Percentiles rank a stretch among this genome's conserved stretches.
These are phyloP conservation scores for Crucihimalaya himalaica DNA, from an alignment of 345 rosid species.

Conservation along the genomic window DNA sequence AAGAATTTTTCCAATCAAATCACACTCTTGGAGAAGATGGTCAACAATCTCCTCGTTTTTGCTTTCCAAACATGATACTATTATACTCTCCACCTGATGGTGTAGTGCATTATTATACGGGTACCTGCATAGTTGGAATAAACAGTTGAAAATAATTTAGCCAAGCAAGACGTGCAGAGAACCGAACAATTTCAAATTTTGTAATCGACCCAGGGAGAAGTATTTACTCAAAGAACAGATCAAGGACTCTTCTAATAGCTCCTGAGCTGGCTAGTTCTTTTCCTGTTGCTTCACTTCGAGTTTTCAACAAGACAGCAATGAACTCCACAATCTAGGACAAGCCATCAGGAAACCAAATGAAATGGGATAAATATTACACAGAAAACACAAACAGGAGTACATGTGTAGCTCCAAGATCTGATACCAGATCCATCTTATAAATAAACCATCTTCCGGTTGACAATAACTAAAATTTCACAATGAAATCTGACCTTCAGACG, in stretches of 20 bases:
- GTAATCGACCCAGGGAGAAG: constrained; percentile 25
- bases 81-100: constrained; percentile 90
- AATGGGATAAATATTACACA: constrained; percentile 1
- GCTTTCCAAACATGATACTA: constrained; percentile 77
- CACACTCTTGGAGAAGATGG: constrained; percentile 82
- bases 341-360: not conserved
- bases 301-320: constrained; percentile 80
- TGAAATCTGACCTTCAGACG: constrained; percentile 75
- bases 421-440: not conserved
- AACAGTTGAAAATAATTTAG: constrained; percentile 21
- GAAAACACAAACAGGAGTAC: constrained; percentile 4
- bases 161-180: not conserved
- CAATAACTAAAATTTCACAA: constrained; percentile 12
- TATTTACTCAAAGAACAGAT: constrained; percentile 85
- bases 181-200: constrained; percentile 1
- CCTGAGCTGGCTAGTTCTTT: constrained; percentile 84
- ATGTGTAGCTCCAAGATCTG: constrained; percentile 1
- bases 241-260: constrained; percentile 66
- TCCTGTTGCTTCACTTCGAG: constrained; percentile 79
- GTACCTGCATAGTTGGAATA: constrained; percentile 58
- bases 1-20: constrained; percentile 73
- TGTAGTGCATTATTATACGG: constrained; percentile 94
- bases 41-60: constrained; percentile 62
- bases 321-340: constrained; percentile 87
- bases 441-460: constrained; percentile 14